Base-by-base conservation (phyloP, 768 basidiomycete genomes). In the Leccinum ochraceum region DNA sequence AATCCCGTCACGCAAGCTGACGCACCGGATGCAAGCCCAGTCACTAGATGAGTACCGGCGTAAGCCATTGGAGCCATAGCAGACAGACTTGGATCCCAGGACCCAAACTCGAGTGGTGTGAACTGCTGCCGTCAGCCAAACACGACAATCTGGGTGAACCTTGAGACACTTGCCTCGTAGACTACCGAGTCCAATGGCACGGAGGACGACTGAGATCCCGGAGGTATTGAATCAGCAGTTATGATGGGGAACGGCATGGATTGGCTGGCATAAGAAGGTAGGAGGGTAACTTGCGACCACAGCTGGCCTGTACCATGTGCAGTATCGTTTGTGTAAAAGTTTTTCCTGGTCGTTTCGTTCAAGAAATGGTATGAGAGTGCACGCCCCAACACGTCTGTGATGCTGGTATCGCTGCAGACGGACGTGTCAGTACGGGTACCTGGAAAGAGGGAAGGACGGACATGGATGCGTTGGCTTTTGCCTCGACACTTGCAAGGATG, bases 291-390 rank as follows among this genome's bases (percentile, higher is more conserved):
- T 14, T 83, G 68, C 3, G 87, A 88, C 83, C 87, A 87, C 10
- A 88, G 78, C 58, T 87, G 81, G 6, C 88, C 89, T n/a, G 87
- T 85, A n/a, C 88, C 88, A 62, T 91, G 89, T 7, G 79, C 76
- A 1, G 82, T 76, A 48, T 79, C 71, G 52, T 86, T 83, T 2
- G 82, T 82, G 71, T 85, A 87, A 66, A 89, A 86, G 66, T 89
- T 86, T 10, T 57, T 59, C 16, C 79, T 75, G 6, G 79, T 77
- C 0, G 89, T 91, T 55, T 84, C 82, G 67, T 86, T 89, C 60
- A 88, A 74, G 66, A 91, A 91, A 70, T 92, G 90, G 63, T 88
- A 87, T 1, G 86, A 81, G 36, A 92, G 79, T 70, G 86, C 82
- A 1, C 87, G 83, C 0, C 71, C 77, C 80, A 86, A 90, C 6